These are phyloP conservation scores for Lipomyces orientalis DNA, from an alignment of 805 yeast species.

Conservation along the genomic window DNA sequence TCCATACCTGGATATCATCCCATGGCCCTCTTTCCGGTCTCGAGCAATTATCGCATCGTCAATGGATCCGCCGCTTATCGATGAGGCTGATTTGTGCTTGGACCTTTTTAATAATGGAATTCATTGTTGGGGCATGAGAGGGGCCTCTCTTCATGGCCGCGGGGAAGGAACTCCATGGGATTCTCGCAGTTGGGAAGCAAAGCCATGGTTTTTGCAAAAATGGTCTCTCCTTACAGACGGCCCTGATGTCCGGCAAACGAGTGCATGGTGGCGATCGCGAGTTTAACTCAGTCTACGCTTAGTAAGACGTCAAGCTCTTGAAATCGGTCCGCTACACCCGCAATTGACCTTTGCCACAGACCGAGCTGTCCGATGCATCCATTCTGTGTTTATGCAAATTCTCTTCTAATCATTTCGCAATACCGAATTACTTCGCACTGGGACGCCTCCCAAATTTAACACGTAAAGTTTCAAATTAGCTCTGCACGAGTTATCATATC, in stretches of 20 bases:
- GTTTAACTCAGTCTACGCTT: not conserved
- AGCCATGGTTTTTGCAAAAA: slow-evolving; percentile 2
- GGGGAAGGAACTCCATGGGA: slow-evolving; percentile 4
- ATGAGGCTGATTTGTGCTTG: slow-evolving; percentile 3
- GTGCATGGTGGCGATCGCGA: slow-evolving; percentile 4
- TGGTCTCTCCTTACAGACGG: slow-evolving; percentile 4
- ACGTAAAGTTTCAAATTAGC: not conserved
- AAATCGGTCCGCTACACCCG: slow-evolving; percentile 4
- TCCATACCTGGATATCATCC: not conserved
- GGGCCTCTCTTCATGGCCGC: slow-evolving; percentile 2
- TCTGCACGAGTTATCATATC: not conserved
- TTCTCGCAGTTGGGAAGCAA: slow-evolving; percentile 3
- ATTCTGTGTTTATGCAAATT: not conserved
- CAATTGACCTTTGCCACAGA: slow-evolving; percentile 3
- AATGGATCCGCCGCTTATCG: slow-evolving; percentile 4
- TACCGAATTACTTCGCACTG: slow-evolving; percentile 3
- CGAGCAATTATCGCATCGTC: slow-evolving; percentile 3
- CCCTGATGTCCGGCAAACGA: slow-evolving; percentile 1
- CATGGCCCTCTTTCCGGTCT: not conserved
- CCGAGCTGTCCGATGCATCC: slow-evolving; percentile 1
- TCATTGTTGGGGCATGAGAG: slow-evolving; percentile 3
- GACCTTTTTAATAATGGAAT: slow-evolving; percentile 1
- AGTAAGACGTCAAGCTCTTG: slow-evolving; percentile 1
- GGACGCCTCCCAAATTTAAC: slow-evolving; percentile 1
- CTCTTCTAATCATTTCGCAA: not conserved